These are phyloP conservation scores for Trichoderma erinaceum DNA, from an alignment of 495 filamentous ascomycete species.

Conservation along the genomic window DNA sequence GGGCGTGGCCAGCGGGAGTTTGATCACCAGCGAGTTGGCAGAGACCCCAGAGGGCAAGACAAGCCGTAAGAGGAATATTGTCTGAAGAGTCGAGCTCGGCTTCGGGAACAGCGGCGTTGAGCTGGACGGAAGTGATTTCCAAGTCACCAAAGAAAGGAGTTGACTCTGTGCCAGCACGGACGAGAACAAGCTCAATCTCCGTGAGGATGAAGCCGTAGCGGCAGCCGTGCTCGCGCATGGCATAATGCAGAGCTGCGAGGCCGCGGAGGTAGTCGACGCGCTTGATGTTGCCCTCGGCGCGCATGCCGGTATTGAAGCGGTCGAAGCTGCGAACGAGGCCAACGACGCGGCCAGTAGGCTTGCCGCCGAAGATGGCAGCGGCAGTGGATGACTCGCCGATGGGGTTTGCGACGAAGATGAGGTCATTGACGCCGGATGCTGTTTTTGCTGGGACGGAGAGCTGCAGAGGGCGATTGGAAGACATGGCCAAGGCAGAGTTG, in stretches of 20 bases:
- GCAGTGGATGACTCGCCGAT: slow-evolving; percentile 40
- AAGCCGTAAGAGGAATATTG: slow-evolving; percentile 49
- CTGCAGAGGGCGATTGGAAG: slow-evolving; percentile 53
- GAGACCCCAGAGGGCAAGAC: slow-evolving; percentile 46
- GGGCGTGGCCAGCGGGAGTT: slow-evolving; percentile 56
- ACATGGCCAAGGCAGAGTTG: slow-evolving; percentile 68
- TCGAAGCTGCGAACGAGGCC: slow-evolving; percentile 85
- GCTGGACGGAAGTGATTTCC: slow-evolving; percentile 62
- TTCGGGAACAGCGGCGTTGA: slow-evolving; percentile 28
- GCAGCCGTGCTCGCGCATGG: slow-evolving; percentile 88
- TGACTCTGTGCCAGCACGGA: slow-evolving; percentile 66
- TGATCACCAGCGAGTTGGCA: slow-evolving; percentile 79
- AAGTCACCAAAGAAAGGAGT: slow-evolving; percentile 80
- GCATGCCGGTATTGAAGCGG: slow-evolving; percentile 91
- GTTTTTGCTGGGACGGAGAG: slow-evolving; percentile 49
- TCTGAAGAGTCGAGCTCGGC: slow-evolving; percentile 26
- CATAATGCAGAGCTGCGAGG: slow-evolving; percentile 73
- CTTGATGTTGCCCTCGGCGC: slow-evolving; percentile 69
- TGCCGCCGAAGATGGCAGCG: slow-evolving; percentile 58
- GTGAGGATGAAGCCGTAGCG: slow-evolving; percentile 93
- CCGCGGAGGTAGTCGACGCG: slow-evolving; percentile 81
- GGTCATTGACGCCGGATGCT: slow-evolving; percentile 54
- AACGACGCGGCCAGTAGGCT: slow-evolving; percentile 71
- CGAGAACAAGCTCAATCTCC: slow-evolving; percentile 87
- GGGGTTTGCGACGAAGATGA: slow-evolving; percentile 64